Evolutionary conservation across 352 stramenopile species (phyloP), one percentile per base, ranked within the genome.

Genomic region (Aphanomyces stellatus): DNA sequence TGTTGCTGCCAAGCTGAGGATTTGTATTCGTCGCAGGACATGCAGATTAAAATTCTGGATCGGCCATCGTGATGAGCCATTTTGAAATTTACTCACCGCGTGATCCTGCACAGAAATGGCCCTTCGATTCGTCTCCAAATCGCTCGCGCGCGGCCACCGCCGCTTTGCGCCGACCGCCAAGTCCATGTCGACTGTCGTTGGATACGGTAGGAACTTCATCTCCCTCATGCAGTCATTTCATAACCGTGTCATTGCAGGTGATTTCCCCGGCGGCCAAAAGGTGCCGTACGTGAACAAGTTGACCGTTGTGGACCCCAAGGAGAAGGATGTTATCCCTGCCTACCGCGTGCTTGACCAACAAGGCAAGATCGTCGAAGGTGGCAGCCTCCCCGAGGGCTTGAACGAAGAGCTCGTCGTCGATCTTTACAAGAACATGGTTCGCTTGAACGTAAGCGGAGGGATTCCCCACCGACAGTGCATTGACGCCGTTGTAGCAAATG

Each of bases 271-370:
- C 53, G 87, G 84, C 64, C 85, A 81, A 0, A 74, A 80, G 10
- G 89, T 98, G 67, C 95, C 93, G 33, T 87, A 97, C 35, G 95
- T 96, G 15, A 79, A 81, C 5, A 60, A 86, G 40, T 74, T 98
- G 28, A 85, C 95, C 49, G 93, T 98, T 69, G 77, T 89, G 5
- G 85, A 93, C 61, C 90, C 94, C 2, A 79, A 80, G 35, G 78
- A 96, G 40, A 79, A 91, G 57, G 76, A 81, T 24, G 71, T 88
- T 60, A 94, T 92, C 65, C 90, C 90, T 13, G 92, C 89, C 56
- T 98, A 95, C 76, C 90, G 91, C 51, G 87, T 98, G 61, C 51
- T 98, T 56, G 87, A 96, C 63, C 81, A 92, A 37, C 65, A 91
- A 19, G 91, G 91, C 43, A 79, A 88, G 8, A 61, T 97, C 41